A percentile compares a stretch with the other conserved stretches of the same genome.
Conservation (phyloP, 306 rosid species). For the Dicorynia guianensis region DNA sequence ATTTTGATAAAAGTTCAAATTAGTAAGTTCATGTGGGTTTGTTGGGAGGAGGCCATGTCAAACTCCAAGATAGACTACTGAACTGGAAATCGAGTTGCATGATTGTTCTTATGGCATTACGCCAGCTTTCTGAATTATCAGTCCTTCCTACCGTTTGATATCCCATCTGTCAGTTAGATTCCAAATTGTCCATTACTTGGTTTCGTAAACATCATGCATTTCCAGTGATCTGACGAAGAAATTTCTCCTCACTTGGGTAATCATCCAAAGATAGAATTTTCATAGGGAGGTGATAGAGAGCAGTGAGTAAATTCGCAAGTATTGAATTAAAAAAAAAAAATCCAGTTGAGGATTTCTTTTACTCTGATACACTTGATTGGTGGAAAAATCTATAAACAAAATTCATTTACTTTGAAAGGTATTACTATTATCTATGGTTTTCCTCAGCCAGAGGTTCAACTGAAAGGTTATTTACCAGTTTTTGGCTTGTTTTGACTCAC, state of each 20-base stretch:
- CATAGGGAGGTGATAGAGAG: not conserved
- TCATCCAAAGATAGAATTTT: not conserved
- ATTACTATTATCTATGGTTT: not conserved
- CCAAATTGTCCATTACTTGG: constrained; percentile 38
- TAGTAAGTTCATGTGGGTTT: constrained; percentile 72
- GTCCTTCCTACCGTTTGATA: constrained; percentile 49
- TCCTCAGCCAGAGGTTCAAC: not conserved
- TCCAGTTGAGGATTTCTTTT: not conserved
- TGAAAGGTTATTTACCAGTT: not conserved
- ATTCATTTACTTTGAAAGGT: too few relatives aligned
- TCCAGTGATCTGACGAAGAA: constrained; percentile 26
- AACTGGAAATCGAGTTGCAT: constrained; percentile 67
- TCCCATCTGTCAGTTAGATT: constrained; percentile 50
- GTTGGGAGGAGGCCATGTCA: constrained; percentile 59
- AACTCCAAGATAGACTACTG: constrained; percentile 57
- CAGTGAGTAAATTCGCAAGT: not conserved
- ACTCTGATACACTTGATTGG: not conserved
- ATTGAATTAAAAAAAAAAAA: not conserved
- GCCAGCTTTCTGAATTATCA: constrained; percentile 46
- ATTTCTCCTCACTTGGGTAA: constrained; percentile 17
- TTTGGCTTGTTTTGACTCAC: constrained; percentile 21
- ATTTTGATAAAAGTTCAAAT: constrained; percentile 38
- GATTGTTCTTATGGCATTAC: constrained; percentile 44
- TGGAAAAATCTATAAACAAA: not conserved
- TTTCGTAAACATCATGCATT: constrained; percentile 5